A percentile compares a stretch with the other conserved stretches of the same genome.
These are phyloP conservation scores for Prorocentrum cordatum DNA, from an alignment of 169 alveolate species.

Conservation along the genomic window DNA sequence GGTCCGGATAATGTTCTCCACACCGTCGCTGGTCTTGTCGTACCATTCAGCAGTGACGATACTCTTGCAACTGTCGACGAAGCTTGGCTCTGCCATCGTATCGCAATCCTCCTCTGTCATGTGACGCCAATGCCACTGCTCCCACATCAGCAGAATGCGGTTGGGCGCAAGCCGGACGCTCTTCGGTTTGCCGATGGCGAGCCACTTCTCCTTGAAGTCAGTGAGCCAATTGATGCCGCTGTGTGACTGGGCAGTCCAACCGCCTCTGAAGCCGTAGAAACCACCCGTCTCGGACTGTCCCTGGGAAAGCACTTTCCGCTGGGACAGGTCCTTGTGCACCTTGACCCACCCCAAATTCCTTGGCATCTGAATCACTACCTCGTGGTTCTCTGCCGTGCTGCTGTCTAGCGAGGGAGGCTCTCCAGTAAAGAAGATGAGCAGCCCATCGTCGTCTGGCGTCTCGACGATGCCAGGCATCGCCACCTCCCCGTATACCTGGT, in stretches of 20 bases:
- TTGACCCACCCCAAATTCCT: conserved; percentile 3
- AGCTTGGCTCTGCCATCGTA: no score
- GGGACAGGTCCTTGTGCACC: neutral
- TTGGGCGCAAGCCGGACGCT: neutral
- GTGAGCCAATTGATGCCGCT: conserved; percentile 16
- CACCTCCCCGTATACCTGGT: conserved; percentile 43
- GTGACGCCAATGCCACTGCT: neutral
- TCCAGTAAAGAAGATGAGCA: conserved; percentile 16
- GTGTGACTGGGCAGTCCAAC: neutral
- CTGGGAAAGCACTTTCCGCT: neutral
- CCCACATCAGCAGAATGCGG: conserved; percentile 8
- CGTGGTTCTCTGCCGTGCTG: neutral
- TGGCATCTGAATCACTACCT: neutral
- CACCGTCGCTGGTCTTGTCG: neutral
- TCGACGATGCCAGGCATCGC: conserved; percentile 35
- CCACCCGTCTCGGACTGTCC: conserved; percentile 2
- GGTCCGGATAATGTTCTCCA: neutral
- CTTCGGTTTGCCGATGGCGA: neutral
- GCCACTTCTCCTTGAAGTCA: neutral
- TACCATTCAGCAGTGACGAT: neutral
- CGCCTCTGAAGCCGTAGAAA: conserved; percentile 1
- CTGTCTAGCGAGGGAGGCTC: conserved; percentile 45
- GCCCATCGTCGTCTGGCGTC: neutral
- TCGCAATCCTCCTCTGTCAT: neutral
- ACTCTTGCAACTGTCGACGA: neutral